Evolutionary conservation across 148 eudicot genomes (phyloP).

Genomic region (Agrostemma githago): DNA sequence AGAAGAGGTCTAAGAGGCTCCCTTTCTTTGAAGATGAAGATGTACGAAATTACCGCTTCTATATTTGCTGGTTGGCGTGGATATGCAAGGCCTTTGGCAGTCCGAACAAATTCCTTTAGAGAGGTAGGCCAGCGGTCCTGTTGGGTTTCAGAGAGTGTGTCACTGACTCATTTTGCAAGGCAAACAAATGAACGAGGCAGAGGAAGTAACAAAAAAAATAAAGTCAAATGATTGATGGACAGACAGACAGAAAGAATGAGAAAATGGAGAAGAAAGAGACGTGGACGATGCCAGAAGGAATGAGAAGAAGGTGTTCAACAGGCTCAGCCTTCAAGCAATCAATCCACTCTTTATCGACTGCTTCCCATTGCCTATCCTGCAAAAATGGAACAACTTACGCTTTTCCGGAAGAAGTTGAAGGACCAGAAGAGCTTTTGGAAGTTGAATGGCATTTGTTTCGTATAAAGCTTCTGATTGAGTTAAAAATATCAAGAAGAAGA

Average conservation of each 20-base stretch:
- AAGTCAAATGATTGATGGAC: not conserved
- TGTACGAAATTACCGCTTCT: constrained; percentile 38
- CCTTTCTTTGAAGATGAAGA: not conserved
- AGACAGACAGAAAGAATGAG: not conserved
- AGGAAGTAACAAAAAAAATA: not conserved
- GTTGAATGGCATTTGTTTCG: no score
- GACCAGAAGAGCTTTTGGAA: no score
- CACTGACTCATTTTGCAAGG: not conserved
- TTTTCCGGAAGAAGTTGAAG: no score
- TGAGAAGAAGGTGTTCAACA: constrained; percentile 62
- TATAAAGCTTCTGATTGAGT: not conserved
- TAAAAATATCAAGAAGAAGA: not conserved
- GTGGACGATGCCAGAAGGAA: constrained; percentile 82
- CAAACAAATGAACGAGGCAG: no score
- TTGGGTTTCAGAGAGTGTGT: not conserved
- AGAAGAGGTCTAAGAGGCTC: not conserved
- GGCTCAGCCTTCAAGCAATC: constrained; percentile 58
- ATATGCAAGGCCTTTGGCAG: constrained; percentile 47
- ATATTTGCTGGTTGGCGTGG: constrained; percentile 67
- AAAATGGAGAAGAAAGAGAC: constrained; percentile 22
- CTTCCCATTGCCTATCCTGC: constrained; percentile 79
- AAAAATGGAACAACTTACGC: not conserved
- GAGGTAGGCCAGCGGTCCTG: constrained; percentile 84
- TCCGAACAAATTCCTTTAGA: constrained; percentile 57
- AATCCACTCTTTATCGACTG: constrained; percentile 79